Base-by-base conservation (phyloP, 164 flowering plant species). In the Vitis amurensis region DNA sequence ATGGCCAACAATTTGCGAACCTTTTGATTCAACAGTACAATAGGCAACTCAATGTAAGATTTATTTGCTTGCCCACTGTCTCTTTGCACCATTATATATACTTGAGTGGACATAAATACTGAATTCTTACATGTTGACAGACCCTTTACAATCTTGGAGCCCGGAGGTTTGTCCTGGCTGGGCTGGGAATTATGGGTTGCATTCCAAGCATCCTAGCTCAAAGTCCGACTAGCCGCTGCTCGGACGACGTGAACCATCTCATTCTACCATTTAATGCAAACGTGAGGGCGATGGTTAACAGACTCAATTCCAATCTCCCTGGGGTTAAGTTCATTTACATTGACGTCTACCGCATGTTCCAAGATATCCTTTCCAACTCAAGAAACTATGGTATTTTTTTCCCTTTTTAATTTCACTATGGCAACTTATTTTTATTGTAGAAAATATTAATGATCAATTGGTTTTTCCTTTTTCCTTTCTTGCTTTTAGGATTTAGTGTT, bases 141-240 rank as follows among this genome's bases (percentile, higher is more conserved):
- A 84, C 72, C 9, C 81, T 92, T 8, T 92, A 90, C 80, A 89
- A 90, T 66, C 84, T 88, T 0, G 97, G 97, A 14, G 97, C 84
- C 0, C 52, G 95, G 59, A 90, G 80, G 63, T 85, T 92, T 64
- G 85, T 81, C 2, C 8, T 92, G 3, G 80, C 91, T 0, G 89
- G 92, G 8, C 61, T 92, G 8, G 97, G 97, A 48, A 11, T 76
- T 44, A 74, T 92, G 86, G 95, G 95, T 0, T 92, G 97, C 61
- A 83, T 89, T n/a, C 97, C 97, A 0, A 90, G 89, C 77, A 79
- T 88, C 9, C 74, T 92, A 3, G 92, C 97, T 0, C 93, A 86
- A 30, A 80, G 65, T 50, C 17, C 81, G 0, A 67, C 37, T 1
- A 82, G 92, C 13, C 50, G 57, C 0, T 92, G 97, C 80, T 85